Evolutionary conservation across 2,329 filamentous ascomycete species (phyloP), one percentile per base, ranked within the genome.

Genomic region (Pseudogymnoascus sp.): DNA sequence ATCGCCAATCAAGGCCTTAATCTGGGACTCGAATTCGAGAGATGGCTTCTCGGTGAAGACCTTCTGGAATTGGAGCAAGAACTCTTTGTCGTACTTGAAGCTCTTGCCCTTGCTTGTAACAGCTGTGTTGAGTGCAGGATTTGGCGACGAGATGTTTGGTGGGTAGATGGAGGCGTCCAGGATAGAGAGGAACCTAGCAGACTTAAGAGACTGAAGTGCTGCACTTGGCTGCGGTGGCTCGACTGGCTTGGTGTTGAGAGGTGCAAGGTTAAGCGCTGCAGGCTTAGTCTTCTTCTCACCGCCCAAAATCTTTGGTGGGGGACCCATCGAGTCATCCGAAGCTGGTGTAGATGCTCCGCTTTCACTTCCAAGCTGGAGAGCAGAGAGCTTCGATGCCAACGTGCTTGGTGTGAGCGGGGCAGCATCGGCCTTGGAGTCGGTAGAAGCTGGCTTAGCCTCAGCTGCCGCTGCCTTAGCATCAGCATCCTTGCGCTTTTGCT

Each of bases 1-100:
- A 67, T 96, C 92, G 63, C 93, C 93, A 67, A 99, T 87, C 75
- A 79, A 88, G 82, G 77, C 89, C 87, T 83, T 93, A 82, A 99
- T 87, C 72, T 94, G 92, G 67, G 88, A 82, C 72, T 95, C 90
- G 85, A 96, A 99, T 72, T 97, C 93, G 45, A 92, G 76, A 0
- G 92, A 96, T 12, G 94, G 94, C 78, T 97, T 95, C 80, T 99
- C 94, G 66, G 91, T 95, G 78, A 97, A 99, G 19, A 96, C 91
- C 69, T 85, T 85, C 78, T 97, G 91, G 82, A 99, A 99, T 73
- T 99, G 94, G 30, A 99, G 82, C 77, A 99, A 80, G 81, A 99
- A 99, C 70, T 89, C 88, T 71, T 92, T 90, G 77, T 97, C 92
- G 76, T 99, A 99, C 75, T 95, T 92, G 80, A 95, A 96, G 42